These are phyloP conservation scores for Daldinia decipiens DNA, from an alignment of 495 filamentous ascomycete species.

Conservation along the genomic window DNA sequence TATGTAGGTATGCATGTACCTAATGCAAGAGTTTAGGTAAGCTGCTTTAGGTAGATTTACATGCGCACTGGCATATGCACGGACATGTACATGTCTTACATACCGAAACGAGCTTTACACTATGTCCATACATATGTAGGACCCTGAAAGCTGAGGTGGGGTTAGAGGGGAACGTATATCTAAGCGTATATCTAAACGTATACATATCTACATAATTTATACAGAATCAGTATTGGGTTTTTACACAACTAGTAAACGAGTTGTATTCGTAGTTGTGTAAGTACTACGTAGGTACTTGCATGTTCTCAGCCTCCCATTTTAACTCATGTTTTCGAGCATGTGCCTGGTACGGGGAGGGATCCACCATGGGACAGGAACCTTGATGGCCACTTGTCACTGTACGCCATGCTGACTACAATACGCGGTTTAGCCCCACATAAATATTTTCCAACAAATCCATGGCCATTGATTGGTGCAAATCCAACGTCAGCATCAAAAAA, in stretches of 20 bases:
- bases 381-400: slow-evolving; percentile 30
- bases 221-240: background rate
- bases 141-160: slow-evolving; percentile 8
- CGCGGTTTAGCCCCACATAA: slow-evolving; percentile 20
- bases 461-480: slow-evolving; percentile 28
- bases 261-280: background rate
- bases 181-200: too few species aligned
- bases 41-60: slow-evolving; percentile 18
- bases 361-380: slow-evolving; percentile 29
- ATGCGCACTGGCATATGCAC: background rate
- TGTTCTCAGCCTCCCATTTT: background rate
- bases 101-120: slow-evolving; percentile 17
- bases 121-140: too few species aligned
- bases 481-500: slow-evolving; percentile 29
- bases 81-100: background rate
- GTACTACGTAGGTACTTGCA: background rate
- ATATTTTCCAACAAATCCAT: slow-evolving; percentile 34
- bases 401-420: slow-evolving; percentile 10
- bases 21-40: slow-evolving; percentile 33
- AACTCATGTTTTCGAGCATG: background rate
- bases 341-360: background rate
- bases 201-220: slow-evolving; percentile 11
- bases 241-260: too few species aligned
- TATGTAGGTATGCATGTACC: too few species aligned
- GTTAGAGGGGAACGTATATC: slow-evolving; percentile 1